Conservation (phyloP, 768 basidiomycete genomes). For the Leccinum fibrillosum region DNA sequence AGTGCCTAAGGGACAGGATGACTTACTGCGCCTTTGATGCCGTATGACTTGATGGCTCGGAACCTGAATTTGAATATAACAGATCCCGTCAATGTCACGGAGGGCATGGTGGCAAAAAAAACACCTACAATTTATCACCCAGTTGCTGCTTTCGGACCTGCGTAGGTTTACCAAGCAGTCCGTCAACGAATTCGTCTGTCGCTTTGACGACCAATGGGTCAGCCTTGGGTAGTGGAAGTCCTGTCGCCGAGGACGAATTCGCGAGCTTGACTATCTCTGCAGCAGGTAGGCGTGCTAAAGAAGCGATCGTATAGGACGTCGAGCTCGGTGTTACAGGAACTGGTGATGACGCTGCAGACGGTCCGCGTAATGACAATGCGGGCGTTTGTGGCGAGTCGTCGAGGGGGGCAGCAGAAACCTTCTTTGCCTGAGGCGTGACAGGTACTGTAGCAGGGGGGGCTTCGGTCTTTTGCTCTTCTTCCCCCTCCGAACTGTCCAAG, state of each 20-base stretch:
- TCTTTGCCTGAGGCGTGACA: constrained; percentile 65
- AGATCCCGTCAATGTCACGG: constrained; percentile 14
- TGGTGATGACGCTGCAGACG: constrained; percentile 70
- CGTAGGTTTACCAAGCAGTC: constrained; percentile 50
- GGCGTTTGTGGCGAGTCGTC: constrained; percentile 68
- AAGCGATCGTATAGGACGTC: constrained; percentile 56
- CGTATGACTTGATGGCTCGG: constrained; percentile 66
- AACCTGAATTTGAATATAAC: constrained; percentile 37
- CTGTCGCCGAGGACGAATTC: constrained; percentile 41
- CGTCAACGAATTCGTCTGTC: constrained; percentile 72
- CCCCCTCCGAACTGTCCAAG: constrained; percentile 67
- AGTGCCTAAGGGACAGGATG: background rate
- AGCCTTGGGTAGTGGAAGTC: constrained; percentile 62
- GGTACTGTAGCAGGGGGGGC: constrained; percentile 35
- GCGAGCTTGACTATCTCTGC: constrained; percentile 70
- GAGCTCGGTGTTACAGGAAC: constrained; percentile 58
- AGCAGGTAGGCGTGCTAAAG: constrained; percentile 72
- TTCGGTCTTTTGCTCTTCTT: constrained; percentile 37
- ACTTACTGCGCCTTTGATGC: constrained; percentile 76
- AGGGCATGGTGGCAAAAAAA: constrained; percentile 6
- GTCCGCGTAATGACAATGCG: constrained; percentile 69
- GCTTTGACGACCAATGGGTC: constrained; percentile 66
- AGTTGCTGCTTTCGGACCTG: constrained; percentile 74
- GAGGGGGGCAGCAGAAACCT: constrained; percentile 36
- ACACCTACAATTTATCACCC: constrained; percentile 69